Conservation (phyloP, 495 filamentous ascomycete genomes). For the Glarea lozoyensis region DNA sequence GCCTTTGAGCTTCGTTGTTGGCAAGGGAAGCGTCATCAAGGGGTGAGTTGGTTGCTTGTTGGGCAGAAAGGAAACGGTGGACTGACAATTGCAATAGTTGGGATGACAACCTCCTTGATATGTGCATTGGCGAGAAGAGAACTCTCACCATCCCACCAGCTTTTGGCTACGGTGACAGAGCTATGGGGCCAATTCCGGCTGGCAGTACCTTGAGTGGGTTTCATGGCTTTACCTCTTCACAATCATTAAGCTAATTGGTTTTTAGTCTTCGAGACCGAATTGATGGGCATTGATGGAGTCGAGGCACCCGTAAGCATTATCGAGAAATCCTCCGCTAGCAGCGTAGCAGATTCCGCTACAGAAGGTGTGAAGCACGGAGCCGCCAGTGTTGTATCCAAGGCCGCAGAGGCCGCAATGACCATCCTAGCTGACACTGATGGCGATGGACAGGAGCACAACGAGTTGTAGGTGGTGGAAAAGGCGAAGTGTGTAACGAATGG, state of each 20-base stretch:
- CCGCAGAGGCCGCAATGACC: constrained; percentile 34
- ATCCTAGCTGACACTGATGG: constrained; percentile 36
- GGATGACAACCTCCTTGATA: constrained; percentile 85
- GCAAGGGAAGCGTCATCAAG: constrained; percentile 76
- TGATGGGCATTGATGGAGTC: constrained; percentile 81
- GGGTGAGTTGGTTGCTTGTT: constrained; percentile 43
- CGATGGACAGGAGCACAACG: constrained; percentile 42
- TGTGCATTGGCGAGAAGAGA: constrained; percentile 96
- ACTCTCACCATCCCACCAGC: constrained; percentile 85
- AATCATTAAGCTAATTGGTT: constrained; percentile 18
- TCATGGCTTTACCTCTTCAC: constrained; percentile 6
- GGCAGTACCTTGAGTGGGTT: constrained; percentile 60
- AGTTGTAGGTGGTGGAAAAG: constrained; percentile 28
- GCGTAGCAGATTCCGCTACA: constrained; percentile 33
- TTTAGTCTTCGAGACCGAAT: constrained; percentile 83
- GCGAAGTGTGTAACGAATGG: background rate
- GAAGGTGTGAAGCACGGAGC: constrained; percentile 36
- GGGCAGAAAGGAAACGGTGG: background rate
- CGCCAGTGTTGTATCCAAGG: constrained; percentile 32
- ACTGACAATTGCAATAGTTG: constrained; percentile 39
- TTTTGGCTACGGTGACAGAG: constrained; percentile 71
- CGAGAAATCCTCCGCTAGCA: constrained; percentile 29
- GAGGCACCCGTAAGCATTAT: constrained; percentile 41
- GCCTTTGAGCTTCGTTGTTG: constrained; percentile 73
- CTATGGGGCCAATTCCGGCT: constrained; percentile 69